Conservation (phyloP, 225 moss, liverwort and hornwort species). For the Sphagnum contortum region DNA sequence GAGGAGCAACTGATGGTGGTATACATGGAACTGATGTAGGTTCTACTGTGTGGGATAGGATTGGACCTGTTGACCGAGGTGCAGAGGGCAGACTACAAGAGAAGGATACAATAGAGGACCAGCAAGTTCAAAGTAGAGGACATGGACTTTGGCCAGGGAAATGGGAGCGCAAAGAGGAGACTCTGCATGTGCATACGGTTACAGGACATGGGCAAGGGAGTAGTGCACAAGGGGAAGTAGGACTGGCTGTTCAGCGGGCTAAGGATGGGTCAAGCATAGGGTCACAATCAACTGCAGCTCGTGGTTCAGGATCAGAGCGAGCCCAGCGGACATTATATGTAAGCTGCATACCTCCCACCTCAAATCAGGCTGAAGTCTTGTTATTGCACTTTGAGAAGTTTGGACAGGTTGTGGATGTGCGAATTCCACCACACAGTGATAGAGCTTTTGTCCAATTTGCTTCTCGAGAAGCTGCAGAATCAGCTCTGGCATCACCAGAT, state of each 20-base stretch:
- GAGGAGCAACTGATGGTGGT: slow-evolving; percentile 46
- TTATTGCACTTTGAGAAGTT: slow-evolving; percentile 85
- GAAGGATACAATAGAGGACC: slow-evolving; percentile 34
- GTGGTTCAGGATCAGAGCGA: slow-evolving; percentile 55
- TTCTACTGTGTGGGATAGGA: slow-evolving; percentile 91
- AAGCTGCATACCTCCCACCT: slow-evolving; percentile 78
- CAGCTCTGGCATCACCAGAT: slow-evolving; percentile 84
- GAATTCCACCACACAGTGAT: slow-evolving; percentile 90
- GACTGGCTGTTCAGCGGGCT: slow-evolving; percentile 44
- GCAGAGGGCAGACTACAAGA: slow-evolving; percentile 46
- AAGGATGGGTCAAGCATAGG: slow-evolving; percentile 71
- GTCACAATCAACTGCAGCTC: slow-evolving; percentile 37
- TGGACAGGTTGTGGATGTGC: slow-evolving; percentile 83
- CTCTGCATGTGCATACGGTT: slow-evolving; percentile 22
- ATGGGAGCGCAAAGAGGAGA: slow-evolving; percentile 63
- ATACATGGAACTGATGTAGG: slow-evolving; percentile 64
- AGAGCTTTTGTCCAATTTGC: slow-evolving; percentile 93
- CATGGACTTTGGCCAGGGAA: slow-evolving; percentile 56
- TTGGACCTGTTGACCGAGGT: slow-evolving; percentile 70
- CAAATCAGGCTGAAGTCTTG: slow-evolving; percentile 76
- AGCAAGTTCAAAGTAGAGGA: slow-evolving; percentile 41
- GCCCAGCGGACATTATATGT: slow-evolving; percentile 93
- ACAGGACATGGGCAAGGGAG: slow-evolving; percentile 56
- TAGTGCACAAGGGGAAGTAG: slow-evolving; percentile 51
- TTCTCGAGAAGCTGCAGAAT: slow-evolving; percentile 83